Conservation (phyloP, 352 stramenopile genomes). For the Pythium folliculosum region DNA sequence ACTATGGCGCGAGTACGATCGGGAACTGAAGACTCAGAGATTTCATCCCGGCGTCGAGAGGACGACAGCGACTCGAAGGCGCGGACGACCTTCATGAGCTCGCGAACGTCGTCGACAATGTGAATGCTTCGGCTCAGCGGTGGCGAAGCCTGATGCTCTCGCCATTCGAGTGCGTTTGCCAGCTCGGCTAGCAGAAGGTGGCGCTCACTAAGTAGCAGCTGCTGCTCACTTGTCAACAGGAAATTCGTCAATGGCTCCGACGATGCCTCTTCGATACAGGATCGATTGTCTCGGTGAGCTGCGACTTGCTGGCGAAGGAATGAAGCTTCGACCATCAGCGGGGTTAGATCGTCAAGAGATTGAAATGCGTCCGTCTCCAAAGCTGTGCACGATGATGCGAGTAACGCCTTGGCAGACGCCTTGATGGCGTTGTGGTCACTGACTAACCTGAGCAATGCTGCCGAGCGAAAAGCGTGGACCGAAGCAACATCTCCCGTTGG, state of each 20-base stretch:
- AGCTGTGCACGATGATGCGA: not conserved
- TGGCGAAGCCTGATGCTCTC: not conserved
- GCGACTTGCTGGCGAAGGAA: not conserved
- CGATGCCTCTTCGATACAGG: not conserved
- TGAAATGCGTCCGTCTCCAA: slow-evolving; percentile 1
- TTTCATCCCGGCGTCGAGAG: not conserved
- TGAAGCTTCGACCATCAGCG: slow-evolving; percentile 9
- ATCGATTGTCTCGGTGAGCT: not conserved
- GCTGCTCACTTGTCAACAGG: slow-evolving; percentile 5
- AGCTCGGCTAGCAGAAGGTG: slow-evolving; percentile 12
- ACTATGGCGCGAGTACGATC: slow-evolving; percentile 35
- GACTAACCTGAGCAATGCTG: slow-evolving; percentile 1
- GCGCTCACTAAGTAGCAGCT: slow-evolving; percentile 12
- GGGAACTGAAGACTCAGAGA: not conserved
- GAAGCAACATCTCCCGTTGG: not conserved
- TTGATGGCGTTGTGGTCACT: not conserved
- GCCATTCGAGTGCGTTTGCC: slow-evolving; percentile 7
- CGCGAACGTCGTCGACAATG: slow-evolving; percentile 19
- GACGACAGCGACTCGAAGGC: slow-evolving; percentile 24
- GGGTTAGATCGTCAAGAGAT: slow-evolving; percentile 9
- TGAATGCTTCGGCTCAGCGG: slow-evolving; percentile 6
- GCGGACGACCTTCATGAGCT: slow-evolving; percentile 22
- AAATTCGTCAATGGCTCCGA: slow-evolving; percentile 6
- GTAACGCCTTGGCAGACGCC: not conserved
- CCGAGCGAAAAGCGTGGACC: not conserved